Evolutionary conservation across 2,329 filamentous ascomycete genomes (phyloP).

Genomic region (Colletotrichum sp.): DNA sequence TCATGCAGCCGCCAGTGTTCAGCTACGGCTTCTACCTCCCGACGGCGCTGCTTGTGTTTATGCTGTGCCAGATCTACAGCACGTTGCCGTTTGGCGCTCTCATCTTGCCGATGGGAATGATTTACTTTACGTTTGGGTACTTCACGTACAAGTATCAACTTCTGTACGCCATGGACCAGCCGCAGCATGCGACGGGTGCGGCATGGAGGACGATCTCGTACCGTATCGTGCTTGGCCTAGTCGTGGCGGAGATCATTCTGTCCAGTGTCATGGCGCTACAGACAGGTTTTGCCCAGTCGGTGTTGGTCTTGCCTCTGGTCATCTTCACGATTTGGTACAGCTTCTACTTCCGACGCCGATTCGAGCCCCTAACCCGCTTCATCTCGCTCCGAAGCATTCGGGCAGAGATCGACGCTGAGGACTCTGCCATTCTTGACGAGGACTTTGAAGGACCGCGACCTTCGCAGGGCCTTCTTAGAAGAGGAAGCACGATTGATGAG

Average conservation of each 20-base stretch:
- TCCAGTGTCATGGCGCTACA: slow-evolving; percentile 82
- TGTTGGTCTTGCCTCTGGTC: slow-evolving; percentile 77
- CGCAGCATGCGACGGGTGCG: slow-evolving; percentile 89
- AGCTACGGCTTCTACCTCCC: slow-evolving; percentile 97
- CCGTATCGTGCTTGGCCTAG: slow-evolving; percentile 82
- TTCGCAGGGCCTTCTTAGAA: slow-evolving; percentile 47
- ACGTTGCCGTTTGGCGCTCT: slow-evolving; percentile 81
- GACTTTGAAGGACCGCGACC: slow-evolving; percentile 38
- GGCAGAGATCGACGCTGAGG: slow-evolving; percentile 47
- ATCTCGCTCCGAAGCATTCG: slow-evolving; percentile 90
- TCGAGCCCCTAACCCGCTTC: slow-evolving; percentile 87
- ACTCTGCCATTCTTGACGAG: slow-evolving; percentile 40
- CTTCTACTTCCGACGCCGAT: slow-evolving; percentile 80
- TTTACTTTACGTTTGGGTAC: slow-evolving; percentile 84
- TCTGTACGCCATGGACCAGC: slow-evolving; percentile 97
- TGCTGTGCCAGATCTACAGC: slow-evolving; percentile 95
- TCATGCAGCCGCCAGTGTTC: slow-evolving; percentile 84
- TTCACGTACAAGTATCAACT: slow-evolving; percentile 98
- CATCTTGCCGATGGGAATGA: slow-evolving; percentile 80
- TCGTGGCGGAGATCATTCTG: slow-evolving; percentile 92
- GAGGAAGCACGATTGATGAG: slow-evolving; percentile 74
- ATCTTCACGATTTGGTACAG: slow-evolving; percentile 87
- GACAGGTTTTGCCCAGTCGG: slow-evolving; percentile 74
- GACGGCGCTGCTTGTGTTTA: slow-evolving; percentile 89
- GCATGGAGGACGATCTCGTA: slow-evolving; percentile 98